Conservation (phyloP, 1,284 basidiomycete species). For the Mycosarcoma mackinlayi region DNA sequence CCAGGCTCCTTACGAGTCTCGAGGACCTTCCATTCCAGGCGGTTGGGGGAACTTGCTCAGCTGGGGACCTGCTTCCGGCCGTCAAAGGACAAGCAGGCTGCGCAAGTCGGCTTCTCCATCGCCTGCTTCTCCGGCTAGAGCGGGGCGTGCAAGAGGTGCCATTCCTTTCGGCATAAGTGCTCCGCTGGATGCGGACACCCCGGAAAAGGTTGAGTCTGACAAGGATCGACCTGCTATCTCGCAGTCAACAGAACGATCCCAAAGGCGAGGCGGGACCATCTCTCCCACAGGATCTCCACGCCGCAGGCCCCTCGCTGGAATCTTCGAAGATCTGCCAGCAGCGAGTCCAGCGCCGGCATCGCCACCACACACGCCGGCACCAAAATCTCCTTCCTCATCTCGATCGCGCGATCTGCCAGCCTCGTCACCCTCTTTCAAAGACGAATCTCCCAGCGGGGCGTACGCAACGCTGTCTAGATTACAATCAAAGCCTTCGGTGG, state of each 20-base stretch:
- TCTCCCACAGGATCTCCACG: conserved; percentile 34
- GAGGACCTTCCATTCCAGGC: conserved; percentile 28
- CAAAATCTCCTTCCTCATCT: conserved; percentile 21
- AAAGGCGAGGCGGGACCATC: conserved; percentile 4
- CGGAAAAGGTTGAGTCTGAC: conserved; percentile 21
- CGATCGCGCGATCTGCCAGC: conserved; percentile 15
- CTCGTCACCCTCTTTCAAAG: conserved; percentile 16
- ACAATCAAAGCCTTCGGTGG: conserved; percentile 31
- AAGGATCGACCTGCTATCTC: too few species aligned
- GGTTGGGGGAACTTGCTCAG: conserved; percentile 47
- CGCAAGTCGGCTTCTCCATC: conserved; percentile 34
- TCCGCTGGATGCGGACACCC: conserved; percentile 18
- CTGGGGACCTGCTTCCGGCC: conserved; percentile 40
- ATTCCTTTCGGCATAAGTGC: conserved; percentile 44
- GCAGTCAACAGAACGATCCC: not conserved
- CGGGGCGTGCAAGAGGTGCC: conserved; percentile 18
- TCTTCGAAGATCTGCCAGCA: conserved; percentile 29
- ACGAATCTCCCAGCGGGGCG: conserved; percentile 36
- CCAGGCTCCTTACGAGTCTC: conserved; percentile 6
- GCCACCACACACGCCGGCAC: conserved; percentile 18
- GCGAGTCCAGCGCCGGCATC: conserved; percentile 8
- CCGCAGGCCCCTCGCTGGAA: conserved; percentile 27
- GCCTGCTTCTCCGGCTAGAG: conserved; percentile 6
- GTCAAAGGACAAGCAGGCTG: conserved; percentile 16
- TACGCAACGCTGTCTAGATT: conserved; percentile 44